These are phyloP conservation scores for Dysphania ambrosioides DNA, from an alignment of 148 eudicot species.

Conservation along the genomic window DNA sequence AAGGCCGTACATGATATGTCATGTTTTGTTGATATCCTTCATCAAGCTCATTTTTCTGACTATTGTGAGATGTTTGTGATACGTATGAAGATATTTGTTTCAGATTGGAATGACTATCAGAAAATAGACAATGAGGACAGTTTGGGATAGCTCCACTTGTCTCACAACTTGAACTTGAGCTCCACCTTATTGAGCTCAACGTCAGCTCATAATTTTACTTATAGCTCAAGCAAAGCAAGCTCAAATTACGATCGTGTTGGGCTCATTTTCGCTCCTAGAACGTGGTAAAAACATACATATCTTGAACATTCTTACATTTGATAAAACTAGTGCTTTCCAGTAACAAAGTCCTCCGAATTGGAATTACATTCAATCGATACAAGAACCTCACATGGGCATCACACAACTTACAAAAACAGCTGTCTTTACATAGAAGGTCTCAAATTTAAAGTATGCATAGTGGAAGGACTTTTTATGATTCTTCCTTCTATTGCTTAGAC, in stretches of 20 bases:
- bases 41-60: too few species aligned
- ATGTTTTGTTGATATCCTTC: too few species aligned
- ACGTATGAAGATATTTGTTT: too few species aligned
- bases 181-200: neutral
- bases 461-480: constrained; percentile 3
- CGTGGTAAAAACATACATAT: constrained; percentile 1
- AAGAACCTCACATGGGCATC: constrained; percentile 32
- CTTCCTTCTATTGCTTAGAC: constrained; percentile 15
- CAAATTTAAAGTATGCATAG: constrained; percentile 8
- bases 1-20: too few species aligned
- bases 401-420: constrained; percentile 31
- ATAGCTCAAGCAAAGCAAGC: neutral
- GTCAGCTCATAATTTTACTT: neutral
- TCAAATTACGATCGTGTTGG: neutral
- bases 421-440: constrained; percentile 18
- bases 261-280: neutral
- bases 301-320: neutral
- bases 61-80: too few species aligned
- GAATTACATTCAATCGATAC: neutral
- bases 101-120: too few species aligned
- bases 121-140: too few species aligned
- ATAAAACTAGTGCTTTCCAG: neutral
- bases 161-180: neutral
- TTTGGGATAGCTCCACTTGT: neutral
- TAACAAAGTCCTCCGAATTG: constrained; percentile 9